Base-by-base conservation (phyloP, 768 basidiomycete genomes). In the Boletales sp. region DNA sequence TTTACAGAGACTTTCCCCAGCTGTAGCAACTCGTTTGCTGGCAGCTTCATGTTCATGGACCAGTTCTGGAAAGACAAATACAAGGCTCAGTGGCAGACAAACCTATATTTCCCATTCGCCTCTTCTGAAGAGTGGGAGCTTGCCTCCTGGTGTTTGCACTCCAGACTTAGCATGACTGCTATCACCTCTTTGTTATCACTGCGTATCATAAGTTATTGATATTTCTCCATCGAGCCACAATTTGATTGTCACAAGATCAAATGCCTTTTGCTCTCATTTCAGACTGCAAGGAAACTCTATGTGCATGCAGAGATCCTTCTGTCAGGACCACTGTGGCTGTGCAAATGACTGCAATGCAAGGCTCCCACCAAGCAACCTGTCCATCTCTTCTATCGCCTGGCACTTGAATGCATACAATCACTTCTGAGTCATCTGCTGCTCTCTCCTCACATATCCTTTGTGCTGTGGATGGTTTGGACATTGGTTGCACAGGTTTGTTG, bases 371-470 rank as follows among this genome's bases (percentile, higher is more conserved):
- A 68, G 31, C 55, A 53, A 1, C 49, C 51, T 0, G 11, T 67
- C n/a, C 12, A 39, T 17, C 51, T 72, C 3, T 69, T 55, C 50
- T 71, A 72, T 52, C 53, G 52, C 10, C 50, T 62, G 44, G 41
- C 60, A 4, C 27, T 72, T 7, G 51, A 71, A 13, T 72, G 66
- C 21, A 9, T n/a, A n/a, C n/a, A n/a, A n/a, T n/a, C n/a, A n/a
- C n/a, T n/a, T n/a, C n/a, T n/a, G n/a, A n/a, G n/a, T n/a, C n/a
- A n/a, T 47, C 69, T 63, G 1, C 43, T 64, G 1, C 32, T 72
- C 1, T 38, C 53, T 13, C 55, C 66, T n/a, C 41, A 60, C 34
- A 55, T 71, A 5, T 48, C 55, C 2, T 58, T 64, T 15, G 27
- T 40, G 14, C 65, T 65, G 5, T 41, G 55, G 6, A 52, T 44